Conservation (phyloP, 768 basidiomycete genomes). For the Lentinula raphanica region DNA sequence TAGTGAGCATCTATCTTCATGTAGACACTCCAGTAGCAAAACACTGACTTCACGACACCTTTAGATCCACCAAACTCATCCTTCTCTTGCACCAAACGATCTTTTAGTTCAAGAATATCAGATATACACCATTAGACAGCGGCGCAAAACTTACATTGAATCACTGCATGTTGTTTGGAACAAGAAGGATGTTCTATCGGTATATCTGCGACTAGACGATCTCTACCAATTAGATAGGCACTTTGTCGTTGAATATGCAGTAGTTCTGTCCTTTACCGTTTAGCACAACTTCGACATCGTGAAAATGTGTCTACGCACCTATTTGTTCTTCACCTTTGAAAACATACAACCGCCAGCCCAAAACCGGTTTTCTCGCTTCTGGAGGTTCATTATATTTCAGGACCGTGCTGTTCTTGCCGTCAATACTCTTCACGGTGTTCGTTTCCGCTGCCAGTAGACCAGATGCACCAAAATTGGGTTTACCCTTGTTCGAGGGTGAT, state of each 20-base stretch:
- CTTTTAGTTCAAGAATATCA: too few relatives aligned
- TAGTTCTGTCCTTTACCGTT: constrained; percentile 52
- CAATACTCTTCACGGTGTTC: constrained; percentile 74
- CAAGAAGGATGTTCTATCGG: constrained; percentile 93
- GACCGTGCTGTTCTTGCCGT: constrained; percentile 69
- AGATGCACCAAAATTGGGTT: constrained; percentile 87
- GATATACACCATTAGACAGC: too few relatives aligned
- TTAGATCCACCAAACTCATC: constrained; percentile 83
- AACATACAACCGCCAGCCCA: constrained; percentile 94
- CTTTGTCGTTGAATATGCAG: constrained; percentile 93
- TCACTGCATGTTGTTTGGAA: constrained; percentile 96
- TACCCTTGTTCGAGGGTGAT: constrained; percentile 54
- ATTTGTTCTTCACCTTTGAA: constrained; percentile 94
- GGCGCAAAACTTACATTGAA: constrained; percentile 68
- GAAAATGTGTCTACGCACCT: constrained; percentile 48
- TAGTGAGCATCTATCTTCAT: not conserved
- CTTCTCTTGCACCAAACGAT: constrained; percentile 79
- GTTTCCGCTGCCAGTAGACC: constrained; percentile 95
- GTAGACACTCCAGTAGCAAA: not conserved
- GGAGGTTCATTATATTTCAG: constrained; percentile 99
- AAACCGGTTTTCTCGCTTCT: constrained; percentile 86
- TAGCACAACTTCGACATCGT: not conserved
- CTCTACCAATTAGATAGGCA: constrained; percentile 89
- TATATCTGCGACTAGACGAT: constrained; percentile 81
- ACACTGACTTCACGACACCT: constrained; percentile 74